Percentiles rank a stretch among this genome's conserved stretches.
Evolutionary conservation across 2,329 filamentous ascomycete genomes (phyloP).

Genomic region (Parastagonospora avenae): DNA sequence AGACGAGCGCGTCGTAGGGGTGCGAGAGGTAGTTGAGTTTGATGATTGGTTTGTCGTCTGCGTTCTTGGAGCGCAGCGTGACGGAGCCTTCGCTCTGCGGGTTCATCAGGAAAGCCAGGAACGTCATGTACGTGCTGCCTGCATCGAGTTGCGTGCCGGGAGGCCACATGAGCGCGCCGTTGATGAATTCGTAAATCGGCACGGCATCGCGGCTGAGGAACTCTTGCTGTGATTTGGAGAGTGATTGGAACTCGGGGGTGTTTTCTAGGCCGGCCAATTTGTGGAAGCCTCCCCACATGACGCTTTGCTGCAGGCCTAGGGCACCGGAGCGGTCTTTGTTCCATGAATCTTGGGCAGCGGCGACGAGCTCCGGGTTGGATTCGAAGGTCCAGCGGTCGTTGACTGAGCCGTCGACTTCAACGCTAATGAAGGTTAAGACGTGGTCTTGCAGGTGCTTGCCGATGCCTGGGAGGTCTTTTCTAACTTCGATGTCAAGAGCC

Average conservation of each 20-base stretch:
- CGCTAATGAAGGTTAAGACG: slow-evolving; percentile 52
- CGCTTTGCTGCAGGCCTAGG: slow-evolving; percentile 49
- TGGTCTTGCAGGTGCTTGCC: slow-evolving; percentile 56
- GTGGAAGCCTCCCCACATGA: slow-evolving; percentile 60
- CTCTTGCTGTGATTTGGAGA: slow-evolving; percentile 52
- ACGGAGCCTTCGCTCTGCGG: slow-evolving; percentile 59
- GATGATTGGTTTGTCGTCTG: slow-evolving; percentile 57
- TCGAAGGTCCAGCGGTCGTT: slow-evolving; percentile 51
- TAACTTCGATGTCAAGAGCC: slow-evolving; percentile 49
- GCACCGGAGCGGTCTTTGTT: slow-evolving; percentile 41
- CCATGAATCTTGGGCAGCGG: slow-evolving; percentile 55
- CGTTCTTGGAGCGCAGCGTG: slow-evolving; percentile 59
- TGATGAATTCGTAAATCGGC: slow-evolving; percentile 62
- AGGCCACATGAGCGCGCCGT: slow-evolving; percentile 24
- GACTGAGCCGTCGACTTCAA: slow-evolving; percentile 44
- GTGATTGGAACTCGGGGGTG: slow-evolving; percentile 49
- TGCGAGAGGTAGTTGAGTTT: slow-evolving; percentile 60
- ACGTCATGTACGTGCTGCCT: slow-evolving; percentile 44
- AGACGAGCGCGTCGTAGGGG: slow-evolving; percentile 57
- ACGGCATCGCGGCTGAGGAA: slow-evolving; percentile 57
- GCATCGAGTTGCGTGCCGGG: slow-evolving; percentile 26
- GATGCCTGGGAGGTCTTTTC: slow-evolving; percentile 49
- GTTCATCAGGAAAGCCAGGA: slow-evolving; percentile 54
- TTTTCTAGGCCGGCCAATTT: slow-evolving; percentile 51
- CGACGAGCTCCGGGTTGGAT: slow-evolving; percentile 30